Base-by-base conservation (phyloP, 176 grass and related monocot genomes). In the Pontederia paniculata region DNA sequence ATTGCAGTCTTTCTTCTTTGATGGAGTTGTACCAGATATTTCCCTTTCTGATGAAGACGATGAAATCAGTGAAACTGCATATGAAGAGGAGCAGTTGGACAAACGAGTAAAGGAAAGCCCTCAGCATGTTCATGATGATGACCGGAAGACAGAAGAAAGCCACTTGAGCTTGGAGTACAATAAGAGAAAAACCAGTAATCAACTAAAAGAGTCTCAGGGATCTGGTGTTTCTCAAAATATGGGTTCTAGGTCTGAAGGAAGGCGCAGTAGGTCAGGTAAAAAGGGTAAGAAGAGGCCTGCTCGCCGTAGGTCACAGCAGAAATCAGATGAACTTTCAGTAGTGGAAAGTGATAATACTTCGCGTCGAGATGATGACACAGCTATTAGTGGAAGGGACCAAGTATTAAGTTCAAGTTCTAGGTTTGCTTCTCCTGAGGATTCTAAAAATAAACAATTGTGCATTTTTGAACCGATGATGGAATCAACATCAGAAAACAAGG, bases 201-300 rank as follows among this genome's bases (percentile, higher is more conserved):
- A 91, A 45, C 58, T 70, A 23, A 84, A 90, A 68, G 83, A 77
- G 16, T 58, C 68, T 72, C 77, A 84, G 28, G 63, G 50, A 44
- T 80, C 83, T 55, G 80, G 69, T 16, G 45, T 65, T 43, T 78
- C 74, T 65, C 70, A 81, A 66, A 75, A 73, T 48, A 19, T 80
- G 56, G 54, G 48, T 22, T 88, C 83, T n/a, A 70, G 62, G 77
- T 64, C 77, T 60, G 86, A 98, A 84, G 86, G 80, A 66, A 83
- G 77, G 57, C 80, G 70, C 3, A 82, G 83, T 61, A 66, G 83
- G 49, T 88, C 93, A 54, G 77, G 74, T 73, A 98, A 91, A 77
- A 98, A 98, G 77, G 93, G 93, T 66, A 98, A 91, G 83, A 98
- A 88, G 52, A 79, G 93, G 56, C 83, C 83, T 25, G 86, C 86